A percentile compares a stretch with the other conserved stretches of the same genome.
These are phyloP conservation scores for Eutrema japonicum DNA, from an alignment of 345 rosid genomes.

Conservation along the genomic window DNA sequence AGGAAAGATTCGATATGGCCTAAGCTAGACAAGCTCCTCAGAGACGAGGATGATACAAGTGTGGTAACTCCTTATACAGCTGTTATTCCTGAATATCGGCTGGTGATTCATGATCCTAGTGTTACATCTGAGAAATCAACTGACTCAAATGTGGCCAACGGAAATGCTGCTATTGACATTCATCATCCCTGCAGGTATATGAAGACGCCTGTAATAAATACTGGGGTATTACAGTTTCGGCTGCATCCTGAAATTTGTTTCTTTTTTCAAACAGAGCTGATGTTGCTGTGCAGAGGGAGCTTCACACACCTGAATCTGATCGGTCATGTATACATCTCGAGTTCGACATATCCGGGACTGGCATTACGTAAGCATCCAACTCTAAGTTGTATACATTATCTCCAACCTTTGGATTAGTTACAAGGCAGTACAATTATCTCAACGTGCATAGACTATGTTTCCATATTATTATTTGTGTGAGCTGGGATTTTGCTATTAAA, in stretches of 20 bases:
- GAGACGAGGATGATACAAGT: conserved; percentile 77
- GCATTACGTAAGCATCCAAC: conserved; percentile 61
- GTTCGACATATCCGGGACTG: conserved; percentile 77
- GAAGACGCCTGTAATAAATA: conserved; percentile 1
- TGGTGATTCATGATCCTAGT: conserved; percentile 66
- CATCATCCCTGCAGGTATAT: conserved; percentile 91
- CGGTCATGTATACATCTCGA: conserved; percentile 96
- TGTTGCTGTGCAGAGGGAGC: conserved; percentile 81
- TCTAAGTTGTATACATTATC: background rate
- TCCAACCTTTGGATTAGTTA: conserved; percentile 9
- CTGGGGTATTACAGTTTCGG: background rate
- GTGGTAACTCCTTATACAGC: conserved; percentile 88
- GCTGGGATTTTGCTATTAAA: background rate
- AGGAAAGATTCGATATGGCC: conserved; percentile 92
- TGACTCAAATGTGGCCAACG: conserved; percentile 56
- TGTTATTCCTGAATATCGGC: conserved; percentile 81
- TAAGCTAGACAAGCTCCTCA: conserved; percentile 78
- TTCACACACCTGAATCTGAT: conserved; percentile 85
- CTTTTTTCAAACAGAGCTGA: conserved; percentile 59
- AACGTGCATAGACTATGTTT: background rate
- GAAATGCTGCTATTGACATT: conserved; percentile 64
- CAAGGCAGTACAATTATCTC: conserved; percentile 1
- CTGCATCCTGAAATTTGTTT: conserved; percentile 38
- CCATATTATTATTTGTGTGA: background rate
- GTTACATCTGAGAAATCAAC: conserved; percentile 43